Base-by-base conservation (phyloP, 1,139 yeast species). In the Maudiozyma humilis region DNA sequence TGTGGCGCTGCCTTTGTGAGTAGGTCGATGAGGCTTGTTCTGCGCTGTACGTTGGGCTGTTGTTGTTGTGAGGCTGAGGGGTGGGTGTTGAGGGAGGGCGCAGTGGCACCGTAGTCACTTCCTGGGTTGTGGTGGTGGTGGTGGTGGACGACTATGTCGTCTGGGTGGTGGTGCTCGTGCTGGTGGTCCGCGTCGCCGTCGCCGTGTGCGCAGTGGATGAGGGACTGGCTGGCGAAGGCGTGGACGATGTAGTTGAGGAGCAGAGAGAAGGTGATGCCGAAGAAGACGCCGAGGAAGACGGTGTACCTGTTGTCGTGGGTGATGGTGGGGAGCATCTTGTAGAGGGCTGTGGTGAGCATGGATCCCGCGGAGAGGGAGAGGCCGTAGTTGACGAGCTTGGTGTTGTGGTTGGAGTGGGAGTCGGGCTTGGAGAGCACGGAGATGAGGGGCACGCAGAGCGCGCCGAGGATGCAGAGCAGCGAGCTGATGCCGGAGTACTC, bases 201-300 rank as follows among this genome's bases (percentile, higher is more conserved):
- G n/a, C 55, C 68, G 55, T 88, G 96, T 15, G 78, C 81, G 62
- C 96, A 88, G 58, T 88, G 96, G 0, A 89, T 86, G 25, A 89
- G 76, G 27, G 93, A 81, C 56, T 85, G 86, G 46, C 91, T 78
- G 1, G 96, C 86, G 44, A 81, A 62, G 36, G 78, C 63, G 60
- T 89, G 96, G 14, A 89, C 76, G 0, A 81, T 38, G 20, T 70
- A 63, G 59, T 88, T 88, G 50, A 89, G 66, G 2, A 65, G 51
- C 1, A 79, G 62, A 56, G 95, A 85, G 3, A 78, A 52, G 1
- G 67, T 42, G 3, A 82, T 74, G 1, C 97, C 97, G 1, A 65
- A 51, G 4, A 79, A 55, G 52, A 75, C 79, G 4, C 79, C 68
- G 10, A 63, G 67, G 43, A 79, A 73, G 27, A 82, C 65, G 30